Evolutionary conservation across 441 rosid species (phyloP).

Genomic region (Arabidopsis hybrid): DNA sequence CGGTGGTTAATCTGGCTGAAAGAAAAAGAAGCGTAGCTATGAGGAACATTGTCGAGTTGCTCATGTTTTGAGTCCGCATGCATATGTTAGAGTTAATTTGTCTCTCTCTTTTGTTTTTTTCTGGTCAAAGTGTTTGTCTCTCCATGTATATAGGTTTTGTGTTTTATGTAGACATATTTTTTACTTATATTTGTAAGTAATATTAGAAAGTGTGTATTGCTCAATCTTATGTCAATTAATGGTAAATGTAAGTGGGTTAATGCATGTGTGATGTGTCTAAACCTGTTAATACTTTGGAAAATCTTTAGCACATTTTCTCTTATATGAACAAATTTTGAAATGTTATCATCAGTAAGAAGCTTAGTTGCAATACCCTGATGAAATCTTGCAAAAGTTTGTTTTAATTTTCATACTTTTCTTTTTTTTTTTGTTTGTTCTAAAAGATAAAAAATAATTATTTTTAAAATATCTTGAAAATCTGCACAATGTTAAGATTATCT

Average conservation of each 20-base stretch:
- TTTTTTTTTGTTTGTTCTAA: not conserved
- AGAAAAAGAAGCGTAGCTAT: not conserved
- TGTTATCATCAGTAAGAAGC: no score
- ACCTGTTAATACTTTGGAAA: not conserved
- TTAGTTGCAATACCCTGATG: not conserved
- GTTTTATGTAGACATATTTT: not conserved
- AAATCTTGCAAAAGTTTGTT: not conserved
- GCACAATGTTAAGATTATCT: not conserved
- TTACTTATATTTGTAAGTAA: no score
- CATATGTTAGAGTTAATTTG: not conserved
- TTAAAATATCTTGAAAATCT: not conserved
- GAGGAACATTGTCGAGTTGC: not conserved
- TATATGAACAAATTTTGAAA: no score
- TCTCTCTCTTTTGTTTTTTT: no score
- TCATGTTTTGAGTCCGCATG: not conserved
- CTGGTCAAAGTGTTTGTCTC: not conserved
- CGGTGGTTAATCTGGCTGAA: not conserved
- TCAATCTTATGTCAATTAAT: not conserved
- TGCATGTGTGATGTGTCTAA: not conserved
- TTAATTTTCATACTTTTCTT: not conserved
- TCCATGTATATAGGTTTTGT: not conserved
- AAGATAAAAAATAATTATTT: not conserved
- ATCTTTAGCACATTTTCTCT: no score
- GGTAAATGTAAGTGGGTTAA: not conserved
- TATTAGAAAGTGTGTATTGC: not conserved